Base-by-base conservation (phyloP, 371 early-diverging fungal genomes). In the Actinomortierella wolfii region DNA sequence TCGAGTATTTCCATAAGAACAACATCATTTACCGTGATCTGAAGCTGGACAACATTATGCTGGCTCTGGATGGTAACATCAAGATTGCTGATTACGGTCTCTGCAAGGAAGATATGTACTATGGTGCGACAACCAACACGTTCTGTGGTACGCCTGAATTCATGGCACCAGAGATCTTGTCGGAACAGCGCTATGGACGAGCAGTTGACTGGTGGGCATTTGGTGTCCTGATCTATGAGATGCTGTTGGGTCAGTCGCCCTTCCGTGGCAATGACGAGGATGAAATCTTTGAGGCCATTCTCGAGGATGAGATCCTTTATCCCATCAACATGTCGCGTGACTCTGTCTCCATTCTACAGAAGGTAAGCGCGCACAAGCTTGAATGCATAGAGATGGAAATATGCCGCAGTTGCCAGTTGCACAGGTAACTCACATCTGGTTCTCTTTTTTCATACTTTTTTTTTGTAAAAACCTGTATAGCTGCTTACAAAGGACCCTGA, bases 121-220 rank as follows among this genome's bases (percentile, higher is more conserved):
- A 88, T 57, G 92, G 94, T 18, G 80, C 84, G 45, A 89, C 86
- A 0, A 94, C 96, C 34, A 82, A 87, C 69, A 97, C 98, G 0
- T 95, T 99, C 78, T 98, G 98, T 78, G 99, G 99, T 41, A 99
- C 99, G 18, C 99, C 99, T 15, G 99, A 99, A 79, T 99, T 96
- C 74, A 97, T 99, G 95, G 99, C 99, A 3, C 99, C 99, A 17
- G 99, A 99, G 75, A 95, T 99, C 42, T 80, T 99, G 18, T 77
- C 86, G 43, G 97, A 96, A 63, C 90, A 94, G 76, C 87, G 88
- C 43, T 99, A 99, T 77, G 94, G 91, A 6, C 88, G 91, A 29
- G 90, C 92, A 0, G 97, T 96, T 0, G 99, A 99, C 80, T 97
- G 99, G 96, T 99, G 99, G 99, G 95, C 99, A 0, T 92, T 98